Base-by-base conservation (phyloP, 208 protist genomes). In the Sergeia podlipaevii region DNA sequence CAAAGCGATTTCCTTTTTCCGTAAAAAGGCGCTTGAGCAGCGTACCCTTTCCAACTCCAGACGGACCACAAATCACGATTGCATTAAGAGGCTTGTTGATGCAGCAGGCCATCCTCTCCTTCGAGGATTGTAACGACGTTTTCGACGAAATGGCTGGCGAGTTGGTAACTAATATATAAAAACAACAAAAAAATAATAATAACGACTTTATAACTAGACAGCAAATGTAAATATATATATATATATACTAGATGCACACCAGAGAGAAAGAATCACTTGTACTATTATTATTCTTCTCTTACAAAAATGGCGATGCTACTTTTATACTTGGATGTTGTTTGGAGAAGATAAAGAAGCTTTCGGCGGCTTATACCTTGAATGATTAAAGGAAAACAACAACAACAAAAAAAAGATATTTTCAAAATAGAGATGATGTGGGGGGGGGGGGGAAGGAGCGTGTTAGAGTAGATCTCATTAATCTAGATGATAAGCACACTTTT, bases 21-120 rank as follows among this genome's bases (percentile, higher is more conserved):
- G 30, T 57, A 47, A 96, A 74, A 23, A 98, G 80, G 11, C 76
- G 70, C 30, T 75, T 59, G 49, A 98, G 63, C 26, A 98, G 79
- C 34, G 95, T 97, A 28, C 86, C 78, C 68, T 98, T 98, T 44
- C 95, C 95, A 2, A 96, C 91, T 28, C 95, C 95, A 17, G 78
- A 89, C 4, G 95, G 95, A 0, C 95, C 95, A 58, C 81, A 92
- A 24, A 98, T 57, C 21, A 95, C 85, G 46, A 98, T 69, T 15
- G 83, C 85, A 37, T 93, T 76, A 20, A 96, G 62, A 1, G 72
- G 63, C 38, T 43, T 61, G 23, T 33, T 65, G 21, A 45, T 54
- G 13, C 36, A 52, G 6, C 18, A 27, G 27, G n/a, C 21, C 28
- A 45, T 45, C 6, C 4, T 17, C 51, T 7, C 5, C 7, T 52